Base-by-base conservation (phyloP, 73 alveolate species). In the Paramecium tetraurelia region DNA sequence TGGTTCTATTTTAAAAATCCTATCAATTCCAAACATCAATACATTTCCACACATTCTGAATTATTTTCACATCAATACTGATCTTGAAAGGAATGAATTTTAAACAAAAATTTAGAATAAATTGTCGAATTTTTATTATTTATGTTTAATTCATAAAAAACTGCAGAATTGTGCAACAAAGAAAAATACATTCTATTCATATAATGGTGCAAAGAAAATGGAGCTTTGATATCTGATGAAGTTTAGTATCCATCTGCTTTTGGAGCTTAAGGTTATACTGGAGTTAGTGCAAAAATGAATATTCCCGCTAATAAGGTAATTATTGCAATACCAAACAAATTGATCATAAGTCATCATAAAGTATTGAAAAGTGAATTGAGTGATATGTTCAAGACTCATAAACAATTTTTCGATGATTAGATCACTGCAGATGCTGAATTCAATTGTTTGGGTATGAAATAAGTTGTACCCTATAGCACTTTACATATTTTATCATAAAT, bases 241-340 rank as follows among this genome's bases (percentile, higher is more conserved):
- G 80, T 87, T 9, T 50, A 69, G 22, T 87, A 69, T 80, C 92
- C 92, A 27, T 38, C 58, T 31, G 92, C 85, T 4, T 89, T 89
- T 72, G 94, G 94, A 5, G 43, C 35, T 24, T 29, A 59, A 22
- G 92, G 92, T 7, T 89, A 41, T 89, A 46, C 58, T 11, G 94
- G 58, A 59, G 88, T 22, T 43, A 70, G 69, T 53, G 69, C 69
- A 53, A 53, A 53, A 53, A 46, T 38, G n/a, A 50, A 83, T 70
- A 40, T 89, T 22, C 85, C 85, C 33, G 88, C 92, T 41, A 89
- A 89, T 71, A 89, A 69, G 36, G 84, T 89, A 14, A 89, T 89
- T 20, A 83, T 89, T 2, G 94, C 94, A 1, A 89, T 89, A 27
- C 94, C 94, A 14, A 89, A 89, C 50, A 53, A 53, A 53, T 53